Evolutionary conservation across 2,329 filamentous ascomycete genomes (phyloP).

Genomic region (Helicocarpus griseus): DNA sequence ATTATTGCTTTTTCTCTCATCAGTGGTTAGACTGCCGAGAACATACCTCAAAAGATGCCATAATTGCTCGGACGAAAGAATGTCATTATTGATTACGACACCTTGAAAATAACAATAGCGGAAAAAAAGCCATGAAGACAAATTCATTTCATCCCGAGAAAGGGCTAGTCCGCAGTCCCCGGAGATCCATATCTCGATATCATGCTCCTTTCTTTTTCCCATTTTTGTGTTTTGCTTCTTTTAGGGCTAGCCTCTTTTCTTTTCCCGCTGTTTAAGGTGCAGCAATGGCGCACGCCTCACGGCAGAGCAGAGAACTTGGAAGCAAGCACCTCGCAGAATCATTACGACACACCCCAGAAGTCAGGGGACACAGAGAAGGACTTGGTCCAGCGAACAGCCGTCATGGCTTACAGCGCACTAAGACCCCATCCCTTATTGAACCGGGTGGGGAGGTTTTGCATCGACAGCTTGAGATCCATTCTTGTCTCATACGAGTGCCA

Average conservation of each 20-base stretch:
- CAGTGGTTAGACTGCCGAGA: too few species aligned
- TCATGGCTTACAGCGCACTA: not conserved
- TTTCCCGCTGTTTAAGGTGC: not conserved
- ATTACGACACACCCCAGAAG: not conserved
- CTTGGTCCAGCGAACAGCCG: too few species aligned
- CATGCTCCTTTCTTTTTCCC: not conserved
- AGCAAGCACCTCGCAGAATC: not conserved
- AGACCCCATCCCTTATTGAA: too few species aligned
- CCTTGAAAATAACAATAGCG: not conserved
- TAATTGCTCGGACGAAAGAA: too few species aligned
- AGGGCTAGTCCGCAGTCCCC: not conserved
- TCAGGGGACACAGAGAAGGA: not conserved
- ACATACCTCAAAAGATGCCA: too few species aligned
- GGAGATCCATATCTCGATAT: too few species aligned
- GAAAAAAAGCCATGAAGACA: not conserved
- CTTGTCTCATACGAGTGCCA: too few species aligned
- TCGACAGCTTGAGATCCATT: too few species aligned
- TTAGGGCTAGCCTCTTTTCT: constrained; percentile 1
- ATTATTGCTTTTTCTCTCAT: not conserved
- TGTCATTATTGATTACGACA: too few species aligned
- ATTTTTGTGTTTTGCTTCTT: constrained; percentile 2
- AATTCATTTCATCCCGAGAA: not conserved
- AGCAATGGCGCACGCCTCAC: not conserved
- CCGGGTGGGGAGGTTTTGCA: too few species aligned
- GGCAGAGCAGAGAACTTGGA: not conserved